A percentile compares a stretch with the other conserved stretches of the same genome.
Evolutionary conservation across 2,329 filamentous ascomycete species (phyloP).

Genomic region (Coniochaeta sp.): DNA sequence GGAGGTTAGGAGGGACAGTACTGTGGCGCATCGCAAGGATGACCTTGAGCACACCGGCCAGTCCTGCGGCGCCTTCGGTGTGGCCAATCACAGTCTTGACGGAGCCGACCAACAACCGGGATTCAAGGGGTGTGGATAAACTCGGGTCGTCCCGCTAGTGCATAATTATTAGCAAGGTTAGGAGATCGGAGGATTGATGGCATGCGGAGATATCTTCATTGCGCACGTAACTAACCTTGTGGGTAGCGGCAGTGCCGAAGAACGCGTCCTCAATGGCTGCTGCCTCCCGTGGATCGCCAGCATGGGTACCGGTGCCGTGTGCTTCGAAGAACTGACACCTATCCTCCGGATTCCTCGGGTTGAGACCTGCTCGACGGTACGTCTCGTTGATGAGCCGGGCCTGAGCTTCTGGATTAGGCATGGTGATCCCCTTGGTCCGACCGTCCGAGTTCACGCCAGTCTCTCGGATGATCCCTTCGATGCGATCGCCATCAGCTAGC

Average conservation of each 20-base stretch:
- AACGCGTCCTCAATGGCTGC: conserved; percentile 34
- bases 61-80: conserved; percentile 39
- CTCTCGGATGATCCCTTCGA: conserved; percentile 38
- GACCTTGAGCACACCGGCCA: conserved; percentile 39
- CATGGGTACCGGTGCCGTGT: conserved; percentile 29
- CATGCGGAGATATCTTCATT: not conserved
- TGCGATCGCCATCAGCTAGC: conserved; percentile 37
- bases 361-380: conserved; percentile 33
- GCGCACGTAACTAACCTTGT: not conserved
- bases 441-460: conserved; percentile 44
- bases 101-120: conserved; percentile 28
- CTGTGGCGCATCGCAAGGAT: conserved; percentile 31
- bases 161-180: not conserved
- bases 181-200: not conserved
- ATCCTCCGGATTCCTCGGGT: conserved; percentile 21
- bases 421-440: conserved; percentile 42
- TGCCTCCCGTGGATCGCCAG: conserved; percentile 34
- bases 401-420: conserved; percentile 41
- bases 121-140: conserved; percentile 8
- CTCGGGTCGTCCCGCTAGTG: not conserved
- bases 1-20: conserved; percentile 33
- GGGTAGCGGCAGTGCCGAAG: conserved; percentile 13
- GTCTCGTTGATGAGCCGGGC: conserved; percentile 32
- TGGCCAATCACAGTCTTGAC: conserved; percentile 40
- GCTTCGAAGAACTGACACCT: conserved; percentile 40